Percentiles rank a stretch among this genome's conserved stretches.
Evolutionary conservation across 2,329 filamentous ascomycete genomes (phyloP).

Genomic region (Cladosporium velox): DNA sequence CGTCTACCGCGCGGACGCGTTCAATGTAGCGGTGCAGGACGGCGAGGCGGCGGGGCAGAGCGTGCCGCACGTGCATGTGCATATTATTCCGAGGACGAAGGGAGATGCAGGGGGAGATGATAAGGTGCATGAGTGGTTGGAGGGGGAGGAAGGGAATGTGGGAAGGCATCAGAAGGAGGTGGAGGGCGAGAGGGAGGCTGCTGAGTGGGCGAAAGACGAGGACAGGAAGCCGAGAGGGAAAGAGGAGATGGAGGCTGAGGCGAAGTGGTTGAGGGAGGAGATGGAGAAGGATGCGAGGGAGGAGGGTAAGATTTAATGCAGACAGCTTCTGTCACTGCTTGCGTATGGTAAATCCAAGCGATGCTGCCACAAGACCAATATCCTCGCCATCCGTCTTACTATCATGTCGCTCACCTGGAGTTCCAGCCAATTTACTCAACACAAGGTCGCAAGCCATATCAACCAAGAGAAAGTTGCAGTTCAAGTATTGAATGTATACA

Average conservation of each 20-base stretch:
- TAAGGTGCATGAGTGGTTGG: conserved; percentile 79
- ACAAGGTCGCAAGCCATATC: background rate
- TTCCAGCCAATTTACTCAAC: background rate
- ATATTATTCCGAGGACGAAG: conserved; percentile 75
- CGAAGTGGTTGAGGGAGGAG: conserved; percentile 63
- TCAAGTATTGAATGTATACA: conserved; percentile 4
- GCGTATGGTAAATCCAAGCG: background rate
- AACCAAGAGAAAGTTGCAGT: background rate
- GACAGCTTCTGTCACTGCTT: background rate
- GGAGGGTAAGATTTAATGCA: conserved; percentile 20
- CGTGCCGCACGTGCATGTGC: conserved; percentile 88
- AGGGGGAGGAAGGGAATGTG: conserved; percentile 81
- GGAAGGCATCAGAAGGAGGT: conserved; percentile 68
- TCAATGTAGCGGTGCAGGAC: conserved; percentile 96
- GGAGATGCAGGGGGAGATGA: conserved; percentile 66
- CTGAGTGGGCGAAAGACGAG: conserved; percentile 64
- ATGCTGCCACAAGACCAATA: background rate
- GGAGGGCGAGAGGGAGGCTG: conserved; percentile 24
- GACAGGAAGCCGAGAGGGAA: conserved; percentile 64
- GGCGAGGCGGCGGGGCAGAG: conserved; percentile 88
- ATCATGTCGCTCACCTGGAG: background rate
- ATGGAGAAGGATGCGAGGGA: conserved; percentile 49
- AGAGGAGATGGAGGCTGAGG: conserved; percentile 80
- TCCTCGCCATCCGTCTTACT: background rate
- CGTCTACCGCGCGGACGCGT: conserved; percentile 66